These are phyloP conservation scores for Linum tenue DNA, from an alignment of 345 rosid species.

Conservation along the genomic window DNA sequence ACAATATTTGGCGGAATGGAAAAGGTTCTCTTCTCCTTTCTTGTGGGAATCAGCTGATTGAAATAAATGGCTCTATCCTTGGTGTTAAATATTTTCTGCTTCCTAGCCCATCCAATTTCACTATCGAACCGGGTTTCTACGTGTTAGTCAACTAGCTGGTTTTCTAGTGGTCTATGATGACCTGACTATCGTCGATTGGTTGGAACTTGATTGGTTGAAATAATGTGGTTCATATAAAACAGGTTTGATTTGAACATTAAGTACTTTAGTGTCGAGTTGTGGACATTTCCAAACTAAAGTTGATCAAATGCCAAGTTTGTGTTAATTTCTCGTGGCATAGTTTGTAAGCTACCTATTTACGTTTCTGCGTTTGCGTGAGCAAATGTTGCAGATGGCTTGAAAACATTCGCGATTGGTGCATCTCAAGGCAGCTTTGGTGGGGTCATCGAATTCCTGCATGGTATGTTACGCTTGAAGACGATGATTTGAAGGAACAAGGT, in stretches of 20 bases:
- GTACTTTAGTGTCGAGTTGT: no score
- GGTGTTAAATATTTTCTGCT: no score
- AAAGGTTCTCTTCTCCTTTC: conserved; percentile 42
- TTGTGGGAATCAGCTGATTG: not conserved
- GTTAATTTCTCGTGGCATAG: not conserved
- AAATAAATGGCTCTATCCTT: not conserved
- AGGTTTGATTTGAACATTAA: no score
- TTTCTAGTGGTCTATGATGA: no score
- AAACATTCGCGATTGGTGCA: conserved; percentile 92
- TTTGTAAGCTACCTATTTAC: not conserved
- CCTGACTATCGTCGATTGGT: no score
- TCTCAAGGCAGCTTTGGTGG: conserved; percentile 99
- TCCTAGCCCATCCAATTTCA: no score
- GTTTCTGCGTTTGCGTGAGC: not conserved
- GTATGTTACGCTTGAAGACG: conserved; percentile 76
- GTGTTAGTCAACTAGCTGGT: no score
- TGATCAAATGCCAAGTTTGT: no score
- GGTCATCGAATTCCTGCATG: conserved; percentile 94
- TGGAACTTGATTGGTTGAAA: no score
- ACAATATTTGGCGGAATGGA: conserved; percentile 88
- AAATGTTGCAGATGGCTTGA: conserved; percentile 80
- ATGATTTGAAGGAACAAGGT: conserved; percentile 67
- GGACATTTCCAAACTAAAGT: no score
- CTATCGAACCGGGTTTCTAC: no score
- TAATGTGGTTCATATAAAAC: no score